phyloP scores from a whole-genome alignment of 2,329 filamentous ascomycete species.

The Penicillium sp. region DNA sequence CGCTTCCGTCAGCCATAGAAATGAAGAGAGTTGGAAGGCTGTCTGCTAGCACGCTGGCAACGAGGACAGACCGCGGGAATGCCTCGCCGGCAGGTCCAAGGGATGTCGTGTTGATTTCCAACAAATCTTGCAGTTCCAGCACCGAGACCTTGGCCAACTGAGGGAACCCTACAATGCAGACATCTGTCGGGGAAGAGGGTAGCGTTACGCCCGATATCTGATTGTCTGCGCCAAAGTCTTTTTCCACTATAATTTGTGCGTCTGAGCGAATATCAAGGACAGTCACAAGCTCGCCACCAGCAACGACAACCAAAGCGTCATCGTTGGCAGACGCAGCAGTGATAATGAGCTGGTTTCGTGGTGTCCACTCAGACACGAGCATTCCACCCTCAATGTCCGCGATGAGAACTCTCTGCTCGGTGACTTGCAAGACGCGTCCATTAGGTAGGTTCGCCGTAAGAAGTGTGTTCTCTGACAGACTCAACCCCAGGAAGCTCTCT shows the following conservation, averaged over 20 bases:
- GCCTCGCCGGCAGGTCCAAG: conserved; percentile 71
- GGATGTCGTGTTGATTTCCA: conserved; percentile 67
- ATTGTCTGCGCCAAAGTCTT: conserved; percentile 67
- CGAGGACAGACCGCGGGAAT: conserved; percentile 79
- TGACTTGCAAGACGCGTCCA: conserved; percentile 76
- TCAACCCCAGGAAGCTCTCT: conserved; percentile 73
- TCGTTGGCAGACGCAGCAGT: conserved; percentile 79
- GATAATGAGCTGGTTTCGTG: conserved; percentile 60
- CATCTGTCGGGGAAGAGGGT: conserved; percentile 63
- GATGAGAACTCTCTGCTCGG: conserved; percentile 65
- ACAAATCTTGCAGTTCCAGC: conserved; percentile 69
- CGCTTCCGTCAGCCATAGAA: conserved; percentile 89
- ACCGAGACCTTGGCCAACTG: conserved; percentile 79
- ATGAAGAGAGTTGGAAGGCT: conserved; percentile 80
- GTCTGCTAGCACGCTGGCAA: conserved; percentile 73
- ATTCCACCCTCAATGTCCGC: conserved; percentile 60
- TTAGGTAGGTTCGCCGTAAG: conserved; percentile 68
- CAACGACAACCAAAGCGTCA: conserved; percentile 71
- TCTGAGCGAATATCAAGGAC: conserved; percentile 68
- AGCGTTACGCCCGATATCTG: conserved; percentile 87
- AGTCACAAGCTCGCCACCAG: conserved; percentile 74
- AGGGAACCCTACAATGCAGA: conserved; percentile 88
- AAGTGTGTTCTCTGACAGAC: conserved; percentile 73
- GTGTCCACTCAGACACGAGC: conserved; percentile 52
- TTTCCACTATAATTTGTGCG: conserved; percentile 62